Conservation (phyloP, 2,329 filamentous ascomycete genomes). For the Xylariaceae sp. region DNA sequence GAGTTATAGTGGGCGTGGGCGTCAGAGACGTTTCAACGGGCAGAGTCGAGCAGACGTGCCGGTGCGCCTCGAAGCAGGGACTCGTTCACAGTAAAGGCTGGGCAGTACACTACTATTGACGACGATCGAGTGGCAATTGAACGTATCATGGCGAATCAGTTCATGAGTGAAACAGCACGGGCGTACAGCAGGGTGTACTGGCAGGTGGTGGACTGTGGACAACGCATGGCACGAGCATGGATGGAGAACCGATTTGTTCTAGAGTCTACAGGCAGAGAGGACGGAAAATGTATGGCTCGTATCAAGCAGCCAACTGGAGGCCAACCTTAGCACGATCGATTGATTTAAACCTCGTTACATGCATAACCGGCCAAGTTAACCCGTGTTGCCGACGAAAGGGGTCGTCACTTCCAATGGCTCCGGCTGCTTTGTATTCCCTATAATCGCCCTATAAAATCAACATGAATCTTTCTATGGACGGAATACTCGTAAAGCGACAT, state of each 20-base stretch:
- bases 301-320: neutral
- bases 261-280: neutral
- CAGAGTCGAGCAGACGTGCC: neutral
- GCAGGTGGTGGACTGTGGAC: neutral
- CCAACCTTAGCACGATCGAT: neutral
- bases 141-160: slow-evolving; percentile 7
- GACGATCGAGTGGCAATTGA: neutral
- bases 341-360: neutral
- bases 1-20: slow-evolving; percentile 25
- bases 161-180: neutral
- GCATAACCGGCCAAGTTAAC: neutral
- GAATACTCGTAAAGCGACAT: neutral
- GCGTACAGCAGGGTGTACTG: neutral
- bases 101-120: neutral
- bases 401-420: neutral
- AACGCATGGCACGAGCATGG: neutral
- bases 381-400: neutral
- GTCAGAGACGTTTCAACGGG: neutral
- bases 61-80: neutral
- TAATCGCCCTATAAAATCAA: too few relatives aligned
- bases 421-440: too few relatives aligned
- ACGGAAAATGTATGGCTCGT: neutral
- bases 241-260: neutral
- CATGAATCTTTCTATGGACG: too few relatives aligned
- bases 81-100: neutral